Conservation (phyloP, 192 early-diverging fungal species). For the Rhizophagus clarus region DNA sequence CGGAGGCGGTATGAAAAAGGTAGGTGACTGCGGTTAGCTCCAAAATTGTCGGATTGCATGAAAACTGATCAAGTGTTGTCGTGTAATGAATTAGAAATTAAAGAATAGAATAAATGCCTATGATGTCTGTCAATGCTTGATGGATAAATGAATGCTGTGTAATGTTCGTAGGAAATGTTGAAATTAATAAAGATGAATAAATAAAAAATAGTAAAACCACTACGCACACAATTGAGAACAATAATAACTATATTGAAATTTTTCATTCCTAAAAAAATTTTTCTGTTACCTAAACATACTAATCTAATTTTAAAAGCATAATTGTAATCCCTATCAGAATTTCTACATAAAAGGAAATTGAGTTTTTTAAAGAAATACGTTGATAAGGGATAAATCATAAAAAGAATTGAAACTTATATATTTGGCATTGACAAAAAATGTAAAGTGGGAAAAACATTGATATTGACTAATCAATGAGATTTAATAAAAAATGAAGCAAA, state of each 20-base stretch:
- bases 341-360: not conserved
- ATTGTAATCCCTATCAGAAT: not conserved
- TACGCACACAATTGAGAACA: not conserved
- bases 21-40: not conserved
- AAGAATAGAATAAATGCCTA: not conserved
- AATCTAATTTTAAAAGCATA: not conserved
- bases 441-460: not conserved
- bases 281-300: not conserved
- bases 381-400: not conserved
- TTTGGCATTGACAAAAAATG: not conserved
- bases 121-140: not conserved
- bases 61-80: not conserved
- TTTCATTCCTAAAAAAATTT: not conserved
- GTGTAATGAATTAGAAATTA: not conserved
- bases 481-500: too few species aligned
- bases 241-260: not conserved
- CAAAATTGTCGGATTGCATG: not conserved
- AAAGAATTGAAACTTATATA: not conserved
- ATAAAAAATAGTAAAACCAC: not conserved
- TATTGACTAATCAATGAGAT: not conserved
- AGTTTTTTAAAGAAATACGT: not conserved
- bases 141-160: not conserved
- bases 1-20: not conserved
- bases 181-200: not conserved
- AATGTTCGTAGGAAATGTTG: not conserved